A percentile compares a stretch with the other conserved stretches of the same genome.
phyloP scores from a whole-genome alignment of 1,284 basidiomycete species.

The Crepidotus sp. region DNA sequence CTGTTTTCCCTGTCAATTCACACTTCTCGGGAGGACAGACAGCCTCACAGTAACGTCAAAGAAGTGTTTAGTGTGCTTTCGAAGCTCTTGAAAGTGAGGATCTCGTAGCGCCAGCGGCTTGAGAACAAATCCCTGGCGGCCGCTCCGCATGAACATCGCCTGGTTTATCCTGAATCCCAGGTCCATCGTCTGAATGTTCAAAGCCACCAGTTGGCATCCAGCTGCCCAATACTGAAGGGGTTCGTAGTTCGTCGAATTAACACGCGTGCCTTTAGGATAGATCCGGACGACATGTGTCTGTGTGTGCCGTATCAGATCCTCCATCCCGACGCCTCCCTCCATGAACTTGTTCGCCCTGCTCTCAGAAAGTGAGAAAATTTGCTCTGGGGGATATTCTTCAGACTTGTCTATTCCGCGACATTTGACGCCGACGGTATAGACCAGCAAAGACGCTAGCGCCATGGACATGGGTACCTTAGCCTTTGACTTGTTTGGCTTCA shows the following conservation, averaged over 20 bases:
- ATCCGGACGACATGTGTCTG: constrained; percentile 79
- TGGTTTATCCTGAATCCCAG: constrained; percentile 11
- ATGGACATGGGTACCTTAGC: constrained; percentile 15
- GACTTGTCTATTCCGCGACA: constrained; percentile 90
- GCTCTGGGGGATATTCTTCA: constrained; percentile 77
- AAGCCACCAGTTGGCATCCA: constrained; percentile 89
- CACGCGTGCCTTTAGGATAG: constrained; percentile 81
- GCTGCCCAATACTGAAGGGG: constrained; percentile 87
- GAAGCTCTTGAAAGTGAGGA: constrained; percentile 53
- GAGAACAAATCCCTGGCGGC: constrained; percentile 80
- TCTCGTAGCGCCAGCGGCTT: constrained; percentile 77
- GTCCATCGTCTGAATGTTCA: constrained; percentile 95
- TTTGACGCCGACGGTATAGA: constrained; percentile 96
- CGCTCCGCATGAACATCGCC: constrained; percentile 90
- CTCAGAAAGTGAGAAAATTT: constrained; percentile 93
- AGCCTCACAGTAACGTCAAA: constrained; percentile 50
- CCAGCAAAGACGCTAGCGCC: constrained; percentile 61
- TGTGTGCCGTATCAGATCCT: constrained; percentile 78
- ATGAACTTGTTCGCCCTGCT: constrained; percentile 64
- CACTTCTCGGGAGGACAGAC: constrained; percentile 15
- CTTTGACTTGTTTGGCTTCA: constrained; percentile 12
- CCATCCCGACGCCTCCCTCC: constrained; percentile 38
- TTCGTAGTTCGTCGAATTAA: constrained; percentile 84
- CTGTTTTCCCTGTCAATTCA: constrained; percentile 24
- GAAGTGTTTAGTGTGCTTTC: constrained; percentile 47